phyloP scores from a whole-genome alignment of 805 yeast species.

The Candida qinlingensis region DNA sequence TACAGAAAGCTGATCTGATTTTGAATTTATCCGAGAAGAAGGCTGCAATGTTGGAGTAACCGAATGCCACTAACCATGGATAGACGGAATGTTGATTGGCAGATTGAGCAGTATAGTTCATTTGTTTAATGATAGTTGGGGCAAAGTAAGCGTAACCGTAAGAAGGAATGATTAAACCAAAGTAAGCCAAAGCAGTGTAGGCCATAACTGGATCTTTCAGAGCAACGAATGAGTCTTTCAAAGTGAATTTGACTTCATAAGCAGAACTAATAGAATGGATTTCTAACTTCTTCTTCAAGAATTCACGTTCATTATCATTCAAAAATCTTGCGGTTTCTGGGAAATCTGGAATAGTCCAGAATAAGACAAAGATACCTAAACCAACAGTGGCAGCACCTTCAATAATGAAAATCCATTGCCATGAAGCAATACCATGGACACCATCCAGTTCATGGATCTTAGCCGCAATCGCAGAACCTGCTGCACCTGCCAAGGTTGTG shows the following conservation, averaged over 20 bases:
- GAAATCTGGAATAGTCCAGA: slow-evolving; percentile 38
- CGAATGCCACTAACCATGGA: slow-evolving; percentile 80
- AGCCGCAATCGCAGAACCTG: slow-evolving; percentile 48
- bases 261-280: slow-evolving; percentile 34
- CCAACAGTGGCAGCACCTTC: slow-evolving; percentile 44
- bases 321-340: slow-evolving; percentile 37
- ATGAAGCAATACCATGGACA: slow-evolving; percentile 39
- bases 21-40: slow-evolving; percentile 51
- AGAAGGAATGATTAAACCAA: slow-evolving; percentile 35
- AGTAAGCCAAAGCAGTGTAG: slow-evolving; percentile 29
- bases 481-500: slow-evolving; percentile 50
- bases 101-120: slow-evolving; percentile 54
- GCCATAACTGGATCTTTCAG: slow-evolving; percentile 54
- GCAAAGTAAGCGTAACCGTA: slow-evolving; percentile 42
- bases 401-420: slow-evolving; percentile 47
- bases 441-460: slow-evolving; percentile 40
- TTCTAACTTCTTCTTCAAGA: slow-evolving; percentile 32
- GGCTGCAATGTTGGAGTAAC: slow-evolving; percentile 58
- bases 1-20: slow-evolving; percentile 38
- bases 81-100: slow-evolving; percentile 82
- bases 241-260: slow-evolving; percentile 28
- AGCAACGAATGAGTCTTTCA: slow-evolving; percentile 34
- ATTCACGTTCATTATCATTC: slow-evolving; percentile 33
- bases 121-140: slow-evolving; percentile 34
- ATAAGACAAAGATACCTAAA: slow-evolving; percentile 30